Percentiles rank a stretch among this genome's conserved stretches.
Evolutionary conservation across 2,329 filamentous ascomycete species (phyloP).

Genomic region (Dactylonectria estremocensis): DNA sequence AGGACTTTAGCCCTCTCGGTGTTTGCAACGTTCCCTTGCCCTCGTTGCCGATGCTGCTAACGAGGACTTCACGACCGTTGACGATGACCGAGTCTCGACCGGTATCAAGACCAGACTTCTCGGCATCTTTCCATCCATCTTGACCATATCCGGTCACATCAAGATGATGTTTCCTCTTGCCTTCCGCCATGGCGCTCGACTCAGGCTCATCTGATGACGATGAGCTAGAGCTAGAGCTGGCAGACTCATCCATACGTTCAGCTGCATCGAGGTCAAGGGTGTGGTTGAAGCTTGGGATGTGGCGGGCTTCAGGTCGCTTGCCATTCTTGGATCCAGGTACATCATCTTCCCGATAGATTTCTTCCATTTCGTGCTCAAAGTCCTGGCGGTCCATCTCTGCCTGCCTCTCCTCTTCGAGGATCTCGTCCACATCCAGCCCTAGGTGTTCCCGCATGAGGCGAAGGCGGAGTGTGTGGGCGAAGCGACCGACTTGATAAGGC

Average conservation of each 20-base stretch:
- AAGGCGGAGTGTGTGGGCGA: conserved; percentile 92
- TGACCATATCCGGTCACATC: conserved; percentile 85
- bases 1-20: conserved; percentile 54
- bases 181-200: conserved; percentile 61
- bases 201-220: conserved; percentile 42
- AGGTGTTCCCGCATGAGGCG: conserved; percentile 97
- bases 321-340: conserved; percentile 55
- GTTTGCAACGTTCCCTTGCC: conserved; percentile 71
- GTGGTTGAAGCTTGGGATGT: conserved; percentile 78
- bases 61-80: conserved; percentile 79
- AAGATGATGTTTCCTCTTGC: conserved; percentile 74
- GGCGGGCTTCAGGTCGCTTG: conserved; percentile 37
- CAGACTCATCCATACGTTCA: conserved; percentile 60
- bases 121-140: conserved; percentile 81
- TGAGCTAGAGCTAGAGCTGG: conserved; percentile 29
- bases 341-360: conserved; percentile 70
- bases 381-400: conserved; percentile 74
- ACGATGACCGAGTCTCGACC: conserved; percentile 81
- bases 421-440: conserved; percentile 93
- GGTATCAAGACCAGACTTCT: conserved; percentile 71
- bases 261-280: conserved; percentile 66
- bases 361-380: conserved; percentile 73
- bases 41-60: conserved; percentile 75
- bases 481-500: conserved; percentile 91
- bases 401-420: conserved; percentile 83